These are phyloP conservation scores for Grigorovia humatica DNA, from an alignment of 805 yeast species.

Conservation along the genomic window DNA sequence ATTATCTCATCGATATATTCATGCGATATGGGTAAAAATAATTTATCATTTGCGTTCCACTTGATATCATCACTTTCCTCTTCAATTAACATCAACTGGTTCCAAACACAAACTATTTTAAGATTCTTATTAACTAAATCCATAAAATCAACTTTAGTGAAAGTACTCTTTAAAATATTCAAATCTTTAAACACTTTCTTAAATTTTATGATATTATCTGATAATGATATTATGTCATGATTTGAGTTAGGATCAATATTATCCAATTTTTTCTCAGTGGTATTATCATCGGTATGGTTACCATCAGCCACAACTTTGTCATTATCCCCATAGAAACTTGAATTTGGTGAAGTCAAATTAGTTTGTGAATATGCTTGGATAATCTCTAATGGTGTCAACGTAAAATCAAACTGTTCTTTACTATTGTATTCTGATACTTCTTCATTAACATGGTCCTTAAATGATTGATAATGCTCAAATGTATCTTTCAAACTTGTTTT, in stretches of 20 bases:
- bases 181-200: constrained; percentile 7
- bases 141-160: constrained; percentile 13
- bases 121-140: constrained; percentile 13
- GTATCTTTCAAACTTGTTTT: constrained; percentile 2
- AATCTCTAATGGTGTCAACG: constrained; percentile 22
- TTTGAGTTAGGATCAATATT: background rate
- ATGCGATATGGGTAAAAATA: constrained; percentile 19
- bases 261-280: background rate
- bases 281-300: background rate
- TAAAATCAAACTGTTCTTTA: constrained; percentile 14
- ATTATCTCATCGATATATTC: constrained; percentile 21
- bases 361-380: constrained; percentile 10
- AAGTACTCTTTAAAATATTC: background rate
- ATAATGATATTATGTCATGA: constrained; percentile 6
- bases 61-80: constrained; percentile 8
- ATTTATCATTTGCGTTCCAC: constrained; percentile 5
- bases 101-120: constrained; percentile 22
- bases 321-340: constrained; percentile 1
- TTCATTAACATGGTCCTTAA: constrained; percentile 8
- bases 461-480: constrained; percentile 8
- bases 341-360: background rate
- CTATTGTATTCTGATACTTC: constrained; percentile 14
- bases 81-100: constrained; percentile 19
- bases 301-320: background rate
- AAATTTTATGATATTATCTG: constrained; percentile 17